Conservation (phyloP, 805 yeast species). For the Pichia nakasei region DNA sequence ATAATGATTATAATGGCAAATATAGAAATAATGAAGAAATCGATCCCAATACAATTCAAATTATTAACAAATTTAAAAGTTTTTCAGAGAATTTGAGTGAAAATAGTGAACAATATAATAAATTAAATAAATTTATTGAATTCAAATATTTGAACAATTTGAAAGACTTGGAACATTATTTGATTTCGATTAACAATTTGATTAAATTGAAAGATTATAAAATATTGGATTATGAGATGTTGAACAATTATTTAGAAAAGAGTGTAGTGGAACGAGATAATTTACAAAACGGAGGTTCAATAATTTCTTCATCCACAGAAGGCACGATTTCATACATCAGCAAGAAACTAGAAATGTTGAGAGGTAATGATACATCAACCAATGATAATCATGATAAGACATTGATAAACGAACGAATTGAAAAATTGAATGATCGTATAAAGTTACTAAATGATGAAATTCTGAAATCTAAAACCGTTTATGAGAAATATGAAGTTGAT, state of each 20-base stretch:
- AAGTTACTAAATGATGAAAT: constrained; percentile 38
- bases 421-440: constrained; percentile 33
- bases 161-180: constrained; percentile 81
- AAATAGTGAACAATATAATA: constrained; percentile 21
- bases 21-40: constrained; percentile 15
- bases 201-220: constrained; percentile 84
- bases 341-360: constrained; percentile 42
- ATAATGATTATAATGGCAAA: constrained; percentile 27
- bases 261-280: constrained; percentile 53
- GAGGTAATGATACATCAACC: constrained; percentile 31
- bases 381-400: constrained; percentile 21
- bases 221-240: constrained; percentile 81
- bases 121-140: constrained; percentile 45
- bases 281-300: constrained; percentile 27
- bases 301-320: constrained; percentile 27
- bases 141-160: constrained; percentile 74
- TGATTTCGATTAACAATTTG: constrained; percentile 52
- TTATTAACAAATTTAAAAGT: constrained; percentile 25
- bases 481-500: constrained; percentile 36
- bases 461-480: constrained; percentile 34
- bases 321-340: constrained; percentile 29
- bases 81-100: constrained; percentile 34
- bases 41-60: constrained; percentile 16
- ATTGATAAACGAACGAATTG: constrained; percentile 35
- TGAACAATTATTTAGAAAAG: constrained; percentile 68